These are phyloP conservation scores for Didymella arachidicola DNA, from an alignment of 2,329 filamentous ascomycete species.

Conservation along the genomic window DNA sequence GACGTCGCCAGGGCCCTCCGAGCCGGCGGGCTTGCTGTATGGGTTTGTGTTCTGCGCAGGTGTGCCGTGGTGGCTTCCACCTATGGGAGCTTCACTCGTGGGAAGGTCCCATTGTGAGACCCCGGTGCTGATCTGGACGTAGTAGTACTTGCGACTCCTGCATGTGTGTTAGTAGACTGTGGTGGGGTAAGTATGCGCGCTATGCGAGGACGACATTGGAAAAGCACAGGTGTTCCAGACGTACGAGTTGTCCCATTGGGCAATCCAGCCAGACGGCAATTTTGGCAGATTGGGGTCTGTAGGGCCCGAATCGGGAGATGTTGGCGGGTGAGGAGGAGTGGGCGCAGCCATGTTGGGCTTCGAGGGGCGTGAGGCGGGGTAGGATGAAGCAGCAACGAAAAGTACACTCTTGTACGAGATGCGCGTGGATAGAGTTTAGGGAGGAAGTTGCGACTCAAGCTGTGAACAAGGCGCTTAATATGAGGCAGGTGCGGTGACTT, in stretches of 20 bases:
- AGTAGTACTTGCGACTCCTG: slow-evolving; percentile 53
- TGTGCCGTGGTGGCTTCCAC: slow-evolving; percentile 60
- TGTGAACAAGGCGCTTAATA: slow-evolving; percentile 15
- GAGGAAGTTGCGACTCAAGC: slow-evolving; percentile 6
- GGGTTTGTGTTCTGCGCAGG: slow-evolving; percentile 63
- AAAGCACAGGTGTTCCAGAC: slow-evolving; percentile 12
- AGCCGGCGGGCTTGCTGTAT: slow-evolving; percentile 62
- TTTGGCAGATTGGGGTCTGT: slow-evolving; percentile 50
- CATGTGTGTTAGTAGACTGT: slow-evolving; percentile 31
- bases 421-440: not conserved
- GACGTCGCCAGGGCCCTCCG: slow-evolving; percentile 36
- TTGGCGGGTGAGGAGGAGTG: slow-evolving; percentile 48
- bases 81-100: slow-evolving; percentile 69
- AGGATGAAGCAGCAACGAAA: slow-evolving; percentile 12
- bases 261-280: slow-evolving; percentile 51
- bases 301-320: slow-evolving; percentile 51
- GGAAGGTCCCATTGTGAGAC: slow-evolving; percentile 78
- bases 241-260: slow-evolving; percentile 52
- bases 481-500: slow-evolving; percentile 16
- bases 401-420: slow-evolving; percentile 6
- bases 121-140: slow-evolving; percentile 75
- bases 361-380: slow-evolving; percentile 7
- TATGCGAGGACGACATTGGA: slow-evolving; percentile 25
- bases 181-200: slow-evolving; percentile 25
- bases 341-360: slow-evolving; percentile 42